phyloP scores from a whole-genome alignment of 2,329 filamentous ascomycete species.

The Furcasterigmium sp. region DNA sequence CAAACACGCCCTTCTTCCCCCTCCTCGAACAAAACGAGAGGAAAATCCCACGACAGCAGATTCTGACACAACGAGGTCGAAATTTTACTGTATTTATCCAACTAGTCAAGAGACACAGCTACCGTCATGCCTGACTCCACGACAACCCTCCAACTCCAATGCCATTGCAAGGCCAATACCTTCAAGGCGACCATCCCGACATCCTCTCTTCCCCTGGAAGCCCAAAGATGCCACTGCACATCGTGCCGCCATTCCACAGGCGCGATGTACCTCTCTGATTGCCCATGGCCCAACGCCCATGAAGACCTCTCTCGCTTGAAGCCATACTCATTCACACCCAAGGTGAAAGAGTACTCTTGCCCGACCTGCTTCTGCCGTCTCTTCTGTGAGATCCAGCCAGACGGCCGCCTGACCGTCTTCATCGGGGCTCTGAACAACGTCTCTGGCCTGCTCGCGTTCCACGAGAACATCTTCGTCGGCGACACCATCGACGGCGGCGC shows the following conservation, averaged over 20 bases:
- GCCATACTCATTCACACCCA: conserved; percentile 28
- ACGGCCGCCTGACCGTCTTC: conserved; percentile 19
- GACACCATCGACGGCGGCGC: conserved; percentile 50
- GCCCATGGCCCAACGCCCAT: conserved; percentile 28
- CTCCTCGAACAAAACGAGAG: too few species aligned
- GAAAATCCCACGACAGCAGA: too few species aligned
- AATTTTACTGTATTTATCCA: too few species aligned
- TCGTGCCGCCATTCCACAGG: conserved; percentile 43
- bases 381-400: background rate
- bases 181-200: conserved; percentile 27
- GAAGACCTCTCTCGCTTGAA: conserved; percentile 22
- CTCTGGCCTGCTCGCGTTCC: conserved; percentile 23
- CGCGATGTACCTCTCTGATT: conserved; percentile 29
- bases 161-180: conserved; percentile 37
- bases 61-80: too few species aligned
- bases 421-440: conserved; percentile 31
- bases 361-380: conserved; percentile 35
- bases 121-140: background rate
- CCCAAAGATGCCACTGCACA: conserved; percentile 40
- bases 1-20: too few species aligned
- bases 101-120: too few species aligned
- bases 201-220: conserved; percentile 33
- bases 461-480: conserved; percentile 36
- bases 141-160: conserved; percentile 19
- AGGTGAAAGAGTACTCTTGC: conserved; percentile 33